A percentile compares a stretch with the other conserved stretches of the same genome.
phyloP scores from a whole-genome alignment of 768 basidiomycete species.

The Tricholoma bakamatsutake region DNA sequence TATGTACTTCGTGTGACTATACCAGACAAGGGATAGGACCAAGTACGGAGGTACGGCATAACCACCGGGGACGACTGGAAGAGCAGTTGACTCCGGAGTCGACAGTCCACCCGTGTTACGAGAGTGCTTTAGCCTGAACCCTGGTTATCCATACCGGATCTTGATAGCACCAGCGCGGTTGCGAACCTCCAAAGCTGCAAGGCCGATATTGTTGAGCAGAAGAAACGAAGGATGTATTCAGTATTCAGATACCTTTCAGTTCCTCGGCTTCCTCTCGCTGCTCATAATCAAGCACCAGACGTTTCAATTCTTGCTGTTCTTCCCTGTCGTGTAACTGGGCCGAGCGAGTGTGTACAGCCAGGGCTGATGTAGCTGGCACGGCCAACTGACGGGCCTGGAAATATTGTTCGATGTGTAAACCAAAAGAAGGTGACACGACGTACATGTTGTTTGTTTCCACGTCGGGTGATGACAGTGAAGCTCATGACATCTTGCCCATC shows the following conservation, averaged over 20 bases:
- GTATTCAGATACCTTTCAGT: constrained; percentile 49
- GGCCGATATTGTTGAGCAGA: neutral
- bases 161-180: constrained; percentile 65
- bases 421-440: constrained; percentile 16
- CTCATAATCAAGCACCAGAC: constrained; percentile 88
- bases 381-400: constrained; percentile 83
- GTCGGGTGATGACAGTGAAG: constrained; percentile 89
- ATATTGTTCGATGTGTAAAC: constrained; percentile 6
- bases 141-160: constrained; percentile 60
- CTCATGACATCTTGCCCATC: constrained; percentile 58
- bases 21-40: neutral
- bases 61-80: neutral
- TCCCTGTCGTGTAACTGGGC: constrained; percentile 93
- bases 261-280: constrained; percentile 86
- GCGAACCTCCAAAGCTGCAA: constrained; percentile 61
- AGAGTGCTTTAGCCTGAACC: neutral
- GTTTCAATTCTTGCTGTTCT: constrained; percentile 95
- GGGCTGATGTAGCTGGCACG: constrained; percentile 79
- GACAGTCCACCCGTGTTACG: neutral
- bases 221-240: neutral
- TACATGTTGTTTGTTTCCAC: constrained; percentile 90
- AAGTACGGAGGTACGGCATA: neutral
- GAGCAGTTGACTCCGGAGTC: neutral
- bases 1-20: neutral
- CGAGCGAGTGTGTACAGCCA: constrained; percentile 86